Base-by-base conservation (phyloP, 129 eudicot species). In the Pittosporum tobira region DNA sequence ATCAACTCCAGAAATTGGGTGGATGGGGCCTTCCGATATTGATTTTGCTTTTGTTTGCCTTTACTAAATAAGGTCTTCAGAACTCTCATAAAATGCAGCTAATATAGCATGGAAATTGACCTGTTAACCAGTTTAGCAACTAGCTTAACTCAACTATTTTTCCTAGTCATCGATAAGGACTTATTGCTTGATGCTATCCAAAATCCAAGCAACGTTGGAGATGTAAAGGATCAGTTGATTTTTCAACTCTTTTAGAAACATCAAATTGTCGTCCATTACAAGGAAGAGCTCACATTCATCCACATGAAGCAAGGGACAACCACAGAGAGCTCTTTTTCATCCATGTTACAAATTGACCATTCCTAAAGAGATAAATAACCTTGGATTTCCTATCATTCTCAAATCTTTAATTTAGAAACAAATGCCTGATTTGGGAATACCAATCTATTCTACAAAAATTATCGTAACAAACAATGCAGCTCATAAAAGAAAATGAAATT, bases 161-260 rank as follows among this genome's bases (percentile, higher is more conserved):
- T 48, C 12, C 51, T 52, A 50, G 28, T 58, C 30, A 25, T 57
- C 0, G 88, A 81, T 57, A 81, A 69, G 13, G 78, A 78, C 87
- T 60, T 42, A 26, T 63, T 74, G 50, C 34, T 24, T 11, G 56
- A 58, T 74, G 79, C 75, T 78, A 72, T 69, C 72, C 51, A 64
- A 75, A 72, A 63, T 50, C 76, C 59, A 30, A 67, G 72, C 75
- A 62, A 23, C 21, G 76, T 78, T 60, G 62, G 83, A 61, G 85
- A 81, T 72, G 82, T 72, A 63, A 73, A 56, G 57, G 56, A 72
- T 48, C 46, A 60, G 67, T 71, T 15, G 61, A 49, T 15, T 67
- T 59, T 48, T 65, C 77, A 71, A 57, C 48, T 77, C 79, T 66
- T 65, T 67, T 56, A 60, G 68, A 75, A 67, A 69, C 23, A 43